phyloP scores from a whole-genome alignment of 108 stramenopile genomes.

The Cyclostephanos tholiformis region DNA sequence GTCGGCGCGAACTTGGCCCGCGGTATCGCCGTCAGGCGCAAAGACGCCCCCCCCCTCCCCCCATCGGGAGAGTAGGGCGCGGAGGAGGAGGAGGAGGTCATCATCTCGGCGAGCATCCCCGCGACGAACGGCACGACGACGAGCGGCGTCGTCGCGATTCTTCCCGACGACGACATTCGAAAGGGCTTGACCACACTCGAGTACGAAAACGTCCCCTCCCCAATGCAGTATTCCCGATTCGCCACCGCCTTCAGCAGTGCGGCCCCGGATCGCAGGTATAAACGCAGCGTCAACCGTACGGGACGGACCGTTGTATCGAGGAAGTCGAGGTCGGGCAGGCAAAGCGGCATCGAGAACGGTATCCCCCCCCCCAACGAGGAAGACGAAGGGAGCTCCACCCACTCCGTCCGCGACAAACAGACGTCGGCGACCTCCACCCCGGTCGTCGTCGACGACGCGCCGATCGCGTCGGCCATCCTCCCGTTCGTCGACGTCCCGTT shows the following conservation, averaged over 20 bases:
- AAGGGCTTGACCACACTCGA: conserved; percentile 25
- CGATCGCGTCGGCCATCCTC: conserved; percentile 19
- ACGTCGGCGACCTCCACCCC: conserved; percentile 34
- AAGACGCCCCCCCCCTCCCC: conserved; percentile 12
- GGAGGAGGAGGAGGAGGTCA: background rate
- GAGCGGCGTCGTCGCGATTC: conserved; percentile 1
- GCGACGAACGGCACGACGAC: conserved; percentile 26
- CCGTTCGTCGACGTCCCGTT: conserved; percentile 33
- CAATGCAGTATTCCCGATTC: conserved; percentile 42
- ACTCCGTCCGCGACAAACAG: conserved; percentile 45
- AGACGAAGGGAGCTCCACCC: conserved; percentile 49
- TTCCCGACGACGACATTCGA: background rate
- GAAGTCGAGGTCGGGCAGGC: conserved; percentile 49
- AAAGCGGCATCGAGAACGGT: conserved; percentile 67
- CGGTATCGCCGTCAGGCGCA: conserved; percentile 22
- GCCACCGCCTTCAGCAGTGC: conserved; percentile 42
- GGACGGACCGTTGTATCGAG: conserved; percentile 24
- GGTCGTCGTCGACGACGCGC: conserved; percentile 43
- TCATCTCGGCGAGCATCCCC: conserved; percentile 40
- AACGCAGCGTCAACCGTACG: conserved; percentile 24
- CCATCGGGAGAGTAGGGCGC: no score
- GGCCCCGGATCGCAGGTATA: conserved; percentile 47
- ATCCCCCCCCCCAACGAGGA: conserved; percentile 39
- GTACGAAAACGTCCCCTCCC: conserved; percentile 35
- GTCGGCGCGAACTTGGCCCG: conserved; percentile 60